Base-by-base conservation (phyloP, 192 early-diverging fungal species). In the Coemansia sp. region DNA sequence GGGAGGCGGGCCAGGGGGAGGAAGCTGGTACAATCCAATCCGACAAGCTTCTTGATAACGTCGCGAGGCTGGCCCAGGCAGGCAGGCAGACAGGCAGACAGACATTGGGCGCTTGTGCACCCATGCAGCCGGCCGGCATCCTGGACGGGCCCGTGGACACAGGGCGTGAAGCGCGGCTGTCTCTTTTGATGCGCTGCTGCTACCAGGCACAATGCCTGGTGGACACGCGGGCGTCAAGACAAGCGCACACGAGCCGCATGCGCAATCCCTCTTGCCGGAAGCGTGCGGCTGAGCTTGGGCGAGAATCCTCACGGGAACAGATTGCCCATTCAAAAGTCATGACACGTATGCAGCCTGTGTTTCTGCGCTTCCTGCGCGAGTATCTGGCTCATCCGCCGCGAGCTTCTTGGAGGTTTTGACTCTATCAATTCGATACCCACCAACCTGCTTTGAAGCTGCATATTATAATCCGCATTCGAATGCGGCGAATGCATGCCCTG, bases 231-330 rank as follows among this genome's bases (percentile, higher is more conserved):
- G n/a, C 27, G 18, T 18, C 18, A n/a, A 44, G 42, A 44, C 42
- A 44, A 44, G 18, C 3, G 42, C 42, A 44, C 42, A 44, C 42
- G 42, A 44, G 42, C 42, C 51, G 47, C 47, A 33, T 54, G 51
- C 33, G 51, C 51, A 22, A 54, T 18, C 29, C 21, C 51, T n/a
- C n/a, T 30, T 7, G 12, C 27, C 23, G 27, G 28, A 30, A 52
- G 50, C 30, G 50, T 30, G 50, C 28, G 28, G 50, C 28, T 52
- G 27, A 24, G 27, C 27, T 52, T 18, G 23, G 29, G 16, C 30
- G 28, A 30, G n/a, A 38, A 38, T 16, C 35, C 19, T 44, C 42
- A 44, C 18, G 42, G 18, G 42, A 44, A 44, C 42, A 44, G 42
- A 44, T 44, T 44, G 42, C n/a, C 42, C 14, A n/a, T n/a, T 19